Percentiles rank a stretch among this genome's conserved stretches.
phyloP scores from a whole-genome alignment of 257 asterid species.

The Ballota nigra region DNA sequence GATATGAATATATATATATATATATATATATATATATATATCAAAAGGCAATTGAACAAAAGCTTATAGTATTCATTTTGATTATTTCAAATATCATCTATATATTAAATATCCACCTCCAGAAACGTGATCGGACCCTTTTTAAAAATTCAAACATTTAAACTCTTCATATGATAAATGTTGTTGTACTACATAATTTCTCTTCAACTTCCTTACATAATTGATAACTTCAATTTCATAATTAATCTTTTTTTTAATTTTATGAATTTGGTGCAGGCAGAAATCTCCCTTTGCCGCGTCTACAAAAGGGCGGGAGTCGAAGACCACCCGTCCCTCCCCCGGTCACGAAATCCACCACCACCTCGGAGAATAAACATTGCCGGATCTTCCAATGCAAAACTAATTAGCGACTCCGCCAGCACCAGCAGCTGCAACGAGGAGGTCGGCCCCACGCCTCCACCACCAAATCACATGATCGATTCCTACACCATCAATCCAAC shows the following conservation, averaged over 20 bases:
- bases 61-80: no score
- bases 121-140: neutral
- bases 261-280: conserved; percentile 40
- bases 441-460: no score
- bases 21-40: no score
- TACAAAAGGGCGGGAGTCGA: conserved; percentile 81
- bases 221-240: no score
- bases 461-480: conserved; percentile 7
- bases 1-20: no score
- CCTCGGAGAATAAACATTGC: neutral
- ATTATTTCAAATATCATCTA: no score
- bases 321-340: conserved; percentile 73
- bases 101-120: neutral
- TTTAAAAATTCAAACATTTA: conserved; percentile 1
- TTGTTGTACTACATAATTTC: neutral
- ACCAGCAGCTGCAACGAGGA: conserved; percentile 44
- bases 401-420: conserved; percentile 40
- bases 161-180: neutral
- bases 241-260: no score
- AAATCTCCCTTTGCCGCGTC: conserved; percentile 84
- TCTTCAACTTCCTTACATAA: neutral
- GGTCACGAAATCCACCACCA: conserved; percentile 27
- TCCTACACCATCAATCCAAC: conserved; percentile 23
- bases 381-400: conserved; percentile 22
- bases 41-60: no score